Evolutionary conservation across 371 early-diverging fungal species (phyloP), one percentile per base, ranked within the genome.

Genomic region (Smittium culicis): DNA sequence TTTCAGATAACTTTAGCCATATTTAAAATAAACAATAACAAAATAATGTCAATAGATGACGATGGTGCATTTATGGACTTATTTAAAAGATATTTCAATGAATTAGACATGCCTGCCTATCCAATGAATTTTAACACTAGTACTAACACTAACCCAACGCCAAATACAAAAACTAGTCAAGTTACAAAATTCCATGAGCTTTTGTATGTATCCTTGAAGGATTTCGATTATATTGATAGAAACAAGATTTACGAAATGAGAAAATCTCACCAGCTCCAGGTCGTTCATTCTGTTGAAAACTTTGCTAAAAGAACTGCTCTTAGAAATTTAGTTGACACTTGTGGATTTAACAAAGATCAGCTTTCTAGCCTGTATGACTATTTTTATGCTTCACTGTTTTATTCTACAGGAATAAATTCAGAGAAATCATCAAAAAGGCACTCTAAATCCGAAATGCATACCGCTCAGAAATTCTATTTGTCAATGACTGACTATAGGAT

Each of bases 1-100:
- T 97, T 97, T 77, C 96, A 92, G 76, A 85, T 97, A 65, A 92
- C 91, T 1, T 65, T 88, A 73, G 96, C 93, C 5, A 87, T 94
- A 55, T 74, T 97, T 16, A 95, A 97, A 72, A 83, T 91, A 65
- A 96, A 95, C 73, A 94, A 93, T 17, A 91, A 92, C 35, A 86
- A 83, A 14, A 77, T 97, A 55, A 69, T 97, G 68, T 81, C 88
- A 28, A 83, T 88, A 2, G 80, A 83, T 27, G 98, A 96, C 67
- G 98, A 98, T 70, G 97, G 97, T 20, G 87, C 86, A 34, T 87
- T 98, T 67, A 85, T 96, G 81, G 83, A 82, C 68, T 77, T 86
- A 2, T 73, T 93, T 31, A 91, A 91, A 70, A 69, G 79, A 30
- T 93, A 86, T 73, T 92, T 91, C 54, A 71, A 71, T 1, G 75